phyloP scores from a whole-genome alignment of 139 green algal genomes.

The Volvox reticuliferus region DNA sequence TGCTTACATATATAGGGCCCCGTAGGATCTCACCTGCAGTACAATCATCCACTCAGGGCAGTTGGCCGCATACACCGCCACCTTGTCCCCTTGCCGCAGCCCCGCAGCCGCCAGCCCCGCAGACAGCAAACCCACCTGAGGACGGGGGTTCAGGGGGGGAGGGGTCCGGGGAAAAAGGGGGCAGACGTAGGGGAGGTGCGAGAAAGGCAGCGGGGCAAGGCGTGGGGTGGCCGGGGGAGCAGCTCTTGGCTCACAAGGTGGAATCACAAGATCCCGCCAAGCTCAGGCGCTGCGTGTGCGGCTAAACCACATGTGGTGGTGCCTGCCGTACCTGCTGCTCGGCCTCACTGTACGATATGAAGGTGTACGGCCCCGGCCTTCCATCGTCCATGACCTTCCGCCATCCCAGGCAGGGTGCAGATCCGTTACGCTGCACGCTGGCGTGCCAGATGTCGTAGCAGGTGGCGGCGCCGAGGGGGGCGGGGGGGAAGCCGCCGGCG shows the following conservation, averaged over 20 bases:
- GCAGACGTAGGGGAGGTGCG: not conserved
- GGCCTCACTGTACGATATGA: slow-evolving; percentile 40
- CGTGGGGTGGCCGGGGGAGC: no score
- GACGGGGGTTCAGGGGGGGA: no score
- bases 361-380: slow-evolving; percentile 49
- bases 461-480: slow-evolving; percentile 28
- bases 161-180: not conserved
- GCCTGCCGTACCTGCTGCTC: not conserved
- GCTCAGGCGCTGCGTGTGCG: no score
- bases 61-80: slow-evolving; percentile 68
- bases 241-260: no score
- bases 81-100: slow-evolving; percentile 27
- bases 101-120: slow-evolving; percentile 51
- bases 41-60: slow-evolving; percentile 75
- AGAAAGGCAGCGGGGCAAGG: no score
- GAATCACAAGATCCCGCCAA: no score
- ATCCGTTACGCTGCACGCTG: not conserved
- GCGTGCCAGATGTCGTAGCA: slow-evolving; percentile 54
- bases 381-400: slow-evolving; percentile 24
- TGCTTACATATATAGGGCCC: no score
- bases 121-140: slow-evolving; percentile 29
- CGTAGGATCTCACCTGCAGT: slow-evolving; percentile 61
- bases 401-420: slow-evolving; percentile 40
- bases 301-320: no score
- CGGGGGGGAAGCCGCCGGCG: not conserved